Evolutionary conservation across 1,139 yeast genomes (phyloP).

Genomic region (Kodamaea arcana): DNA sequence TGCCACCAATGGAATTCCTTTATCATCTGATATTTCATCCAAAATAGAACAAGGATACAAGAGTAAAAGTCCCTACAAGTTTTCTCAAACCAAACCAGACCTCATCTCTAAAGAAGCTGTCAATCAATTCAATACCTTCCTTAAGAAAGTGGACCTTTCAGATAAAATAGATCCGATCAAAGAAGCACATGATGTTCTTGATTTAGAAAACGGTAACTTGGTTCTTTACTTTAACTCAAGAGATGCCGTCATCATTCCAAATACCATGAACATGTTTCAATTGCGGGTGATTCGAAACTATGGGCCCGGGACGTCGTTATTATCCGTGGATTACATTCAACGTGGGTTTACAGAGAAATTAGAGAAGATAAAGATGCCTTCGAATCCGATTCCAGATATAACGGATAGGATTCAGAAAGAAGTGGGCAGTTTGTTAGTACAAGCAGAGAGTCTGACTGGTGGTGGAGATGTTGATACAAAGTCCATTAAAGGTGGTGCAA

Average conservation of each 20-base stretch:
- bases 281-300: constrained; percentile 37
- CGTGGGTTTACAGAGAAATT: constrained; percentile 36
- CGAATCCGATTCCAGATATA: constrained; percentile 47
- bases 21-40: constrained; percentile 46
- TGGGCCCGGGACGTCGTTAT: constrained; percentile 28
- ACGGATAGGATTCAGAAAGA: constrained; percentile 33
- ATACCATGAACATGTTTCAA: constrained; percentile 30
- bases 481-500: constrained; percentile 5
- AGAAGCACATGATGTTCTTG: constrained; percentile 31
- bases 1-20: constrained; percentile 55
- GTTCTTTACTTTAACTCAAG: constrained; percentile 31
- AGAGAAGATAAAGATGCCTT: constrained; percentile 20
- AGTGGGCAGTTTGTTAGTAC: constrained; percentile 20
- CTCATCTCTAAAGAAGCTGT: constrained; percentile 16
- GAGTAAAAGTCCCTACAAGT: constrained; percentile 28
- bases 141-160: constrained; percentile 6
- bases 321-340: constrained; percentile 34
- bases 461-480: constrained; percentile 14
- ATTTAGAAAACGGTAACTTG: constrained; percentile 26
- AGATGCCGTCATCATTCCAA: constrained; percentile 39
- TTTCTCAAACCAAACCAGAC: constrained; percentile 6
- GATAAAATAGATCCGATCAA: constrained; percentile 12
- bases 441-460: constrained; percentile 9
- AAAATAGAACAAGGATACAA: constrained; percentile 58
- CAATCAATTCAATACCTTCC: constrained; percentile 21